Evolutionary conservation across 208 protist species (phyloP).

Genomic region (Spongospora subterranea): DNA sequence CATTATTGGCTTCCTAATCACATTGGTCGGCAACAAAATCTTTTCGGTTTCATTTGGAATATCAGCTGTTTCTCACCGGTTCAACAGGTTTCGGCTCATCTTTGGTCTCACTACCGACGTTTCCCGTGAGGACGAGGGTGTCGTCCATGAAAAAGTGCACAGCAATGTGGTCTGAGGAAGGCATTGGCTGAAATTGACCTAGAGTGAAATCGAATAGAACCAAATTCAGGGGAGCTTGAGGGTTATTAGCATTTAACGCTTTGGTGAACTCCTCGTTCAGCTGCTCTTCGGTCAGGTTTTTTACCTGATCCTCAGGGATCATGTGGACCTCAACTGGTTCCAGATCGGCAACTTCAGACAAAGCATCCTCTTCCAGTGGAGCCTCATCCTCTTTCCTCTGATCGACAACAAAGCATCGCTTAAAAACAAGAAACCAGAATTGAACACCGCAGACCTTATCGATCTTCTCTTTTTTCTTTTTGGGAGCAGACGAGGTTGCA

Average conservation of each 20-base stretch:
- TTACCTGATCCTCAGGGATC: slow-evolving; percentile 61
- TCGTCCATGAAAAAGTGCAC: slow-evolving; percentile 36
- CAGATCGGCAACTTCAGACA: slow-evolving; percentile 38
- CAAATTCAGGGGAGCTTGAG: slow-evolving; percentile 85
- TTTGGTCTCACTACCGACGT: slow-evolving; percentile 41
- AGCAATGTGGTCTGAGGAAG: slow-evolving; percentile 17
- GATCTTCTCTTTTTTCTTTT: neutral
- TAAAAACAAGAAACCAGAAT: neutral
- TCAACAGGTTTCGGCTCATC: neutral
- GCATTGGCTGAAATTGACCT: slow-evolving; percentile 40
- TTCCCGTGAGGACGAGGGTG: slow-evolving; percentile 62
- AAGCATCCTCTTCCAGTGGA: slow-evolving; percentile 11
- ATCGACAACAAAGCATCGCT: neutral
- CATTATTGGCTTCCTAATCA: neutral
- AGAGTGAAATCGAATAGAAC: slow-evolving; percentile 82
- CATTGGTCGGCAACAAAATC: too few relatives aligned
- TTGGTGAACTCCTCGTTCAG: slow-evolving; percentile 82
- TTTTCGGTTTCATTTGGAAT: too few relatives aligned
- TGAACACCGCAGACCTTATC: neutral
- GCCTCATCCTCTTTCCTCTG: slow-evolving; percentile 10
- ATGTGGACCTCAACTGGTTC: slow-evolving; percentile 56
- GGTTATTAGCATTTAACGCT: slow-evolving; percentile 89
- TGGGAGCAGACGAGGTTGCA: neutral
- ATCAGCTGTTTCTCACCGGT: too few relatives aligned
- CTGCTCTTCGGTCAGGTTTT: slow-evolving; percentile 76